A percentile compares a stretch with the other conserved stretches of the same genome.
Conservation (phyloP, 352 stramenopile species). For the Phytophthora macrochlamydospora region DNA sequence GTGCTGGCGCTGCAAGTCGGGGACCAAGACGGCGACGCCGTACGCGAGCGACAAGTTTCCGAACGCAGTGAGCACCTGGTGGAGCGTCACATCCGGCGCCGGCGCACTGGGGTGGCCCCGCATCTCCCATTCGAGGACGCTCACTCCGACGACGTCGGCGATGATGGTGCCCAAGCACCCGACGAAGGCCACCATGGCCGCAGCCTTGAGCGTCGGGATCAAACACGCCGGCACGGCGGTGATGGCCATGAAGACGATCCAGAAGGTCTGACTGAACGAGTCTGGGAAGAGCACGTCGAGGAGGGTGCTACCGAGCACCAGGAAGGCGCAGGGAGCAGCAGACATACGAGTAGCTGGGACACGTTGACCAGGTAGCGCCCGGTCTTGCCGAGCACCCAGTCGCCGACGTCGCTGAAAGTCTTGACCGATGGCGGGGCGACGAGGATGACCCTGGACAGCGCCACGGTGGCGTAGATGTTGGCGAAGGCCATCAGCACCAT, state of each 20-base stretch:
- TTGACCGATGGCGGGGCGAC: slow-evolving; percentile 35
- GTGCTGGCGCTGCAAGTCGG: slow-evolving; percentile 44
- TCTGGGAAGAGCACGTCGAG: slow-evolving; percentile 56
- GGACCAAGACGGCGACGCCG: slow-evolving; percentile 39
- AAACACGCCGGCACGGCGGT: slow-evolving; percentile 35
- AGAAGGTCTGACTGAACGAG: slow-evolving; percentile 49
- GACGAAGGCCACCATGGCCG: slow-evolving; percentile 29
- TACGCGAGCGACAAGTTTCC: slow-evolving; percentile 45
- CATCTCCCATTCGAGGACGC: slow-evolving; percentile 35
- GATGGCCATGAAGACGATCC: slow-evolving; percentile 47
- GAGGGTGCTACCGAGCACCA: slow-evolving; percentile 55
- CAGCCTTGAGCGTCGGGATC: slow-evolving; percentile 38
- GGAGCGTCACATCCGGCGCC: slow-evolving; percentile 33
- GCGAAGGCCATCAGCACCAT: slow-evolving; percentile 64
- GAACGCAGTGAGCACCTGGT: slow-evolving; percentile 38
- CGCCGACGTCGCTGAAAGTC: slow-evolving; percentile 46
- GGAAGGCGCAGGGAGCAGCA: slow-evolving; percentile 45
- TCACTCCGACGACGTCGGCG: slow-evolving; percentile 35
- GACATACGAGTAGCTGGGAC: slow-evolving; percentile 42
- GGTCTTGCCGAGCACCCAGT: slow-evolving; percentile 40
- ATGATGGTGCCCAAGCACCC: slow-evolving; percentile 39
- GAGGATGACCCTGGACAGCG: slow-evolving; percentile 39
- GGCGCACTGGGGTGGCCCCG: slow-evolving; percentile 31
- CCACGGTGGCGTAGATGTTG: slow-evolving; percentile 60
- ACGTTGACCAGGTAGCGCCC: slow-evolving; percentile 41